Conservation (phyloP, 1,284 basidiomycete genomes). For the Ceratobasidium sp. region DNA sequence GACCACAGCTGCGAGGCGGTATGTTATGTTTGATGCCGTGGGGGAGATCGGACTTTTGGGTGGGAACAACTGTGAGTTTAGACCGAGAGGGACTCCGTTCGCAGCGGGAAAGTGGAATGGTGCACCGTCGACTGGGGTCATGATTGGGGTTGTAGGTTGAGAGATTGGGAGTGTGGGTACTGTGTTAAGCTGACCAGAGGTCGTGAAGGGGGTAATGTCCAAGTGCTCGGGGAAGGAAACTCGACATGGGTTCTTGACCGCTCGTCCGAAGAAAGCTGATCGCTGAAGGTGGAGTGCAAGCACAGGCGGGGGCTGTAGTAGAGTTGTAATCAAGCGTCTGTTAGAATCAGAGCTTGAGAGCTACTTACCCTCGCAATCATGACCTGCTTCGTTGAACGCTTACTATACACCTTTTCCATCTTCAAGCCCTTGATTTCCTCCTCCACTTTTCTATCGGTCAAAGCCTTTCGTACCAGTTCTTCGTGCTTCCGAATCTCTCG, state of each 20-base stretch:
- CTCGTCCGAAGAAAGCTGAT: conserved; percentile 80
- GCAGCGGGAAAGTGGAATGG: conserved; percentile 60
- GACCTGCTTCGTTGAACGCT: conserved; percentile 85
- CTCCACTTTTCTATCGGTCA: conserved; percentile 83
- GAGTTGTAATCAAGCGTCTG: conserved; percentile 37
- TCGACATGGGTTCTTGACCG: conserved; percentile 82
- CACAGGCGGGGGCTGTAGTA: conserved; percentile 78
- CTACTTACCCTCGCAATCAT: conserved; percentile 83
- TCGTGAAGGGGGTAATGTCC: conserved; percentile 86
- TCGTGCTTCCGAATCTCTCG: conserved; percentile 77
- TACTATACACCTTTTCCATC: conserved; percentile 78
- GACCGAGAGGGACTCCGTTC: conserved; percentile 25
- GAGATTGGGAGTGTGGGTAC: conserved; percentile 76
- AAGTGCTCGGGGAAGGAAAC: conserved; percentile 88
- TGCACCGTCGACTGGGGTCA: conserved; percentile 51
- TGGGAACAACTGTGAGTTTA: conserved; percentile 57
- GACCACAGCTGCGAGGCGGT: conserved; percentile 84
- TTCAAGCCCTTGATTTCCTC: conserved; percentile 81
- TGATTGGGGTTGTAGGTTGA: conserved; percentile 29
- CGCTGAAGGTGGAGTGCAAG: conserved; percentile 89
- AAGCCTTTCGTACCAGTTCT: conserved; percentile 68
- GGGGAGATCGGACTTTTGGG: conserved; percentile 58
- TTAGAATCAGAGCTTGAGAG: conserved; percentile 39
- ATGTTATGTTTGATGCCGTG: conserved; percentile 70
- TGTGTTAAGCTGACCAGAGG: conserved; percentile 78